Percentiles rank a stretch among this genome's conserved stretches.
Conservation (phyloP, 2,329 filamentous ascomycete genomes). For the Fusarium equiseti region DNA sequence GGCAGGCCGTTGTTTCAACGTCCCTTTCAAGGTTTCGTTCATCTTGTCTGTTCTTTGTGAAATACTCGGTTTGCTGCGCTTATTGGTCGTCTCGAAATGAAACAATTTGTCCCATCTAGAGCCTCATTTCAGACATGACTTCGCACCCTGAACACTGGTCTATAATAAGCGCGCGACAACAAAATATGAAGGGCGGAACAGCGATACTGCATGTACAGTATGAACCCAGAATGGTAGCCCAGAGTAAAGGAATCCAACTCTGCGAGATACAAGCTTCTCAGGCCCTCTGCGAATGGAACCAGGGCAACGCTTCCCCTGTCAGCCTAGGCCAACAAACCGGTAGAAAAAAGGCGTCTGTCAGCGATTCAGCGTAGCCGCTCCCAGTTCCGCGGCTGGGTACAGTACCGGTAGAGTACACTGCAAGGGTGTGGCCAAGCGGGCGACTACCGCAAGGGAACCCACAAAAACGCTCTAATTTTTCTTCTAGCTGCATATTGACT, state of each 20-base stretch:
- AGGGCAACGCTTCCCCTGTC: constrained; percentile 15
- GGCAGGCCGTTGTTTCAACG: constrained; percentile 44
- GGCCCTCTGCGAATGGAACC: neutral
- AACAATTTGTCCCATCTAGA: constrained; percentile 16
- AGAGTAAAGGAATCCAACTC: neutral
- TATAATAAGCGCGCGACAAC: constrained; percentile 27
- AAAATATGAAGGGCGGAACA: constrained; percentile 4
- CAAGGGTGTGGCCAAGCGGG: constrained; percentile 27
- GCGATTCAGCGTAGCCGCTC: constrained; percentile 30
- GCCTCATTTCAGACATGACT: constrained; percentile 9
- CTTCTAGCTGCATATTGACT: constrained; percentile 44
- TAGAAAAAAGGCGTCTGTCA: constrained; percentile 38
- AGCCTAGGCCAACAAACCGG: constrained; percentile 25
- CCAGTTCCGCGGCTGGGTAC: constrained; percentile 32
- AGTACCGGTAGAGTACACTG: constrained; percentile 18
- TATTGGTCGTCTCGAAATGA: constrained; percentile 30
- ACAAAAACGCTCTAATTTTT: constrained; percentile 44
- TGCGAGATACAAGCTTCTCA: constrained; percentile 8
- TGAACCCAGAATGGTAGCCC: neutral
- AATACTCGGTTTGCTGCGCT: constrained; percentile 3
- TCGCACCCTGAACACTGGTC: neutral
- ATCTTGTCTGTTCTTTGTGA: constrained; percentile 15
- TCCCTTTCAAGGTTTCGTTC: constrained; percentile 29
- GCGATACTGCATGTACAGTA: constrained; percentile 24
- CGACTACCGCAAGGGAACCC: constrained; percentile 28